A percentile compares a stretch with the other conserved stretches of the same genome.
Evolutionary conservation across 345 rosid species (phyloP).

Genomic region (Populus deltoides): DNA sequence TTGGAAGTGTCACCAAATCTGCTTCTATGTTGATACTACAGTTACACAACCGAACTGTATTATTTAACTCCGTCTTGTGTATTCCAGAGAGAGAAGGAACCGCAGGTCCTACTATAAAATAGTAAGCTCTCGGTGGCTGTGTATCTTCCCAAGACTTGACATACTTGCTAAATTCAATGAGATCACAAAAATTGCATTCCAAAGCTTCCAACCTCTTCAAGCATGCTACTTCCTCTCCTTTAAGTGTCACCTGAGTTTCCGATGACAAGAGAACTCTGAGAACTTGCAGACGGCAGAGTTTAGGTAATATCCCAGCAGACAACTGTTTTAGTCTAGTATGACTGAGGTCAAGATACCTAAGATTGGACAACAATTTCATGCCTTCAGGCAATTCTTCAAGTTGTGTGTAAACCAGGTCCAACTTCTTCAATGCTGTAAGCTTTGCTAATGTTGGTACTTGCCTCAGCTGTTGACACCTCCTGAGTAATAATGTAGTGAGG

Average conservation of each 20-base stretch:
- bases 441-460: constrained; percentile 22
- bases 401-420: constrained; percentile 6
- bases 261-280: not conserved
- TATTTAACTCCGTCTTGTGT: not conserved
- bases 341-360: constrained; percentile 11
- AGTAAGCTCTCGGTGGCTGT: not conserved
- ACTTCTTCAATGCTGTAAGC: constrained; percentile 3
- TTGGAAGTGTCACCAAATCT: not conserved
- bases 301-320: not conserved
- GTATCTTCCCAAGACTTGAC: not conserved
- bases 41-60: not conserved
- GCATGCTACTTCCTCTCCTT: constrained; percentile 9
- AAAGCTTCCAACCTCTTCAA: constrained; percentile 3
- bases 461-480: accelerated
- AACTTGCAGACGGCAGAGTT: constrained; percentile 6
- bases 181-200: not conserved
- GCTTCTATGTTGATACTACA: not conserved
- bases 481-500: constrained; percentile 16
- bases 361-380: constrained; percentile 18
- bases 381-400: constrained; percentile 20
- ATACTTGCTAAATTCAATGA: not conserved
- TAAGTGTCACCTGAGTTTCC: not conserved
- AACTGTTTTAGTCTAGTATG: not conserved
- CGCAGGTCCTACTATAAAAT: not conserved
- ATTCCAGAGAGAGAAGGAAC: not conserved